Percentiles rank a stretch among this genome's conserved stretches.
phyloP scores from a whole-genome alignment of 2,329 filamentous ascomycete genomes.

The Davidsoniella eucalypti region DNA sequence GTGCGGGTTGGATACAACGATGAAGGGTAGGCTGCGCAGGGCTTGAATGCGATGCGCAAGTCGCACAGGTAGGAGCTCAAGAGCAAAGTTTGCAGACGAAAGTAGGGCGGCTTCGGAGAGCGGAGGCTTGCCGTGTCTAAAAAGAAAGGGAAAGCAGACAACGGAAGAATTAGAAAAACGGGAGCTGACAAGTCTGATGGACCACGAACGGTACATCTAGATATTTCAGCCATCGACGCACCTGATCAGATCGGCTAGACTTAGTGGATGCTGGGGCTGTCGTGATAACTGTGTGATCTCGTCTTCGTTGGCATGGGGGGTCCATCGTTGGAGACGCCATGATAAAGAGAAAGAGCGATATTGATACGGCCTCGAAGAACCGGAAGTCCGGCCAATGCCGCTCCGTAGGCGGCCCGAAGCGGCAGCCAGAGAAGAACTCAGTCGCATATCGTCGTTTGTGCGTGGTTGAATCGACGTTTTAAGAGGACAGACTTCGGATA shows the following conservation, averaged over 20 bases:
- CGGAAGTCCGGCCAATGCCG: too few species aligned
- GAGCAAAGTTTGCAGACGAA: constrained; percentile 86
- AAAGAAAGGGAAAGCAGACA: constrained; percentile 1
- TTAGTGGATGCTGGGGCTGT: constrained; percentile 63
- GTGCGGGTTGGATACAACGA: constrained; percentile 94
- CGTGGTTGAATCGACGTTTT: too few species aligned
- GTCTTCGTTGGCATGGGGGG: constrained; percentile 40
- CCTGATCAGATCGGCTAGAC: constrained; percentile 78
- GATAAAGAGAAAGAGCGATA: neutral
- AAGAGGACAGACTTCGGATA: too few species aligned
- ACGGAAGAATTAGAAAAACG: neutral
- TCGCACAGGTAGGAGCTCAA: constrained; percentile 78
- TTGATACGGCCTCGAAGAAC: too few species aligned
- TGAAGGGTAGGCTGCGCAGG: constrained; percentile 84
- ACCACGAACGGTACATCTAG: too few species aligned
- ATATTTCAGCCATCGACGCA: constrained; percentile 24
- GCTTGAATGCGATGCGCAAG: constrained; percentile 89
- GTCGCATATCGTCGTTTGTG: too few species aligned
- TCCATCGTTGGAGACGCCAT: neutral
- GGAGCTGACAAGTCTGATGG: neutral
- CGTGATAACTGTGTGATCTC: constrained; percentile 66
- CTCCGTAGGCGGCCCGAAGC: too few species aligned
- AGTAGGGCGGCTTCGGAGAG: constrained; percentile 66
- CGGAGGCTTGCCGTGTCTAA: constrained; percentile 62
- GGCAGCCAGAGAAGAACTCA: too few species aligned